These are phyloP conservation scores for Thalassiosira pacifica DNA, from an alignment of 352 stramenopile genomes.

Conservation along the genomic window DNA sequence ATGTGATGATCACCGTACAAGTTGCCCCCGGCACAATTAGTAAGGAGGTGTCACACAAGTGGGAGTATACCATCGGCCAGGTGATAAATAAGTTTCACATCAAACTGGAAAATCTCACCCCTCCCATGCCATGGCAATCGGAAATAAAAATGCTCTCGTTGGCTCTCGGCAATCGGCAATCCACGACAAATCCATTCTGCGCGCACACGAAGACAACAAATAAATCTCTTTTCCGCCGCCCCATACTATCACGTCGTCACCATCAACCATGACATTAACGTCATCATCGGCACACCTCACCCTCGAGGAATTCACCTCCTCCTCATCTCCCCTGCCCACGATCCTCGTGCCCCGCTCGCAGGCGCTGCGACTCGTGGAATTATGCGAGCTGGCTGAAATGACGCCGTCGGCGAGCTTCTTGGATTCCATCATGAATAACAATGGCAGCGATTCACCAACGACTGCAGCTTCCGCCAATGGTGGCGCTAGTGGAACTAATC, in stretches of 20 bases:
- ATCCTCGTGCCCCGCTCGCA: conserved; percentile 41
- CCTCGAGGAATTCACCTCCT: conserved; percentile 37
- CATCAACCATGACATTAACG: conserved; percentile 33
- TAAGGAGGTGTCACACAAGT: too few species aligned
- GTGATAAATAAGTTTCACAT: too few species aligned
- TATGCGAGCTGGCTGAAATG: conserved; percentile 58
- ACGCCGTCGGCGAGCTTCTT: conserved; percentile 18
- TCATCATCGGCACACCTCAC: not conserved
- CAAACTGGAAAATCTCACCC: too few species aligned
- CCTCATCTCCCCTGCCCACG: conserved; percentile 20
- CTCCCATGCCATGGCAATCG: too few species aligned
- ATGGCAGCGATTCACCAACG: not conserved
- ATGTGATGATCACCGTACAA: too few species aligned
- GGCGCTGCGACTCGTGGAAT: conserved; percentile 35
- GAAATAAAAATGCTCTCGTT: too few species aligned
- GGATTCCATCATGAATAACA: conserved; percentile 13
- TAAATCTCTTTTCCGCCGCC: conserved; percentile 6
- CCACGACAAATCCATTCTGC: too few species aligned
- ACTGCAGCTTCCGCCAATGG: not conserved
- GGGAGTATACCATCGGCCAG: too few species aligned
- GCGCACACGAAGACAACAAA: too few species aligned
- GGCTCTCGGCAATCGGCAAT: too few species aligned
- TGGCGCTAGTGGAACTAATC: not conserved
- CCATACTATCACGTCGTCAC: not conserved
- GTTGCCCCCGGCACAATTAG: too few species aligned